A percentile compares a stretch with the other conserved stretches of the same genome.
phyloP scores from a whole-genome alignment of 2,329 filamentous ascomycete genomes.

The Cryphonectria nitschkei region DNA sequence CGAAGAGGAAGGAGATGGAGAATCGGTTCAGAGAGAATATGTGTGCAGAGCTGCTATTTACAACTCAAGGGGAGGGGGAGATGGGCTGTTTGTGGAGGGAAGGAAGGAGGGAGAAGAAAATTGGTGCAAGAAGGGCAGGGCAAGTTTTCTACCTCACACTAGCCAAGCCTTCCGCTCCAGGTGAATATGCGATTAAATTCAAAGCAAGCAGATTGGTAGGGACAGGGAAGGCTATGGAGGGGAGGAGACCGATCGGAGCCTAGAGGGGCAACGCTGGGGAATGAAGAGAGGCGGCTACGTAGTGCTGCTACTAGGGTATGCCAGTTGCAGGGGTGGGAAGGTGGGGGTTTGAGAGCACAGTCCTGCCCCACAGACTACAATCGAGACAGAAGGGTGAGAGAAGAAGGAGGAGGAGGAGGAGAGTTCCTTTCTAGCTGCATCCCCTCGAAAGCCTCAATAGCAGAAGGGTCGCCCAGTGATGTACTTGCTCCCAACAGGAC shows the following conservation, averaged over 20 bases:
- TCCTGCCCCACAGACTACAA: constrained; percentile 11
- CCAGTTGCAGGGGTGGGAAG: not conserved
- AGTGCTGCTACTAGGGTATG: not conserved
- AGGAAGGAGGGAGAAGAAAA: constrained; percentile 5
- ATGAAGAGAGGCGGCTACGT: not conserved
- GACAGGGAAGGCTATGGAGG: constrained; percentile 4
- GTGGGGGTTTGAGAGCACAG: constrained; percentile 11
- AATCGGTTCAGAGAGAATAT: constrained; percentile 3
- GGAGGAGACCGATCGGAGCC: constrained; percentile 20
- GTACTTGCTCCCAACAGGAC: not conserved
- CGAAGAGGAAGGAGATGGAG: not conserved
- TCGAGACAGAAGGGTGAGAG: constrained; percentile 6
- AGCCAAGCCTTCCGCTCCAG: constrained; percentile 26
- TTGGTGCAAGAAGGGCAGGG: constrained; percentile 8
- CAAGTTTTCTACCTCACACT: constrained; percentile 10
- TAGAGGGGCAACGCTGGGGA: constrained; percentile 21
- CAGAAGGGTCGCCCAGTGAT: not conserved
- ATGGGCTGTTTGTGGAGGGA: constrained; percentile 13
- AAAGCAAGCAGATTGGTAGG: constrained; percentile 14
- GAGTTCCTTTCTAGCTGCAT: not conserved
- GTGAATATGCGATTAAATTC: constrained; percentile 18
- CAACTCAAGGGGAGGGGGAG: constrained; percentile 15
- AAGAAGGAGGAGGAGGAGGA: constrained; percentile 11
- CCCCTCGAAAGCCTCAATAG: not conserved
- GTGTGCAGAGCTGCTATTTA: constrained; percentile 3